Conservation (phyloP, 2,329 filamentous ascomycete genomes). For the Plectosphaerella cucumerina region DNA sequence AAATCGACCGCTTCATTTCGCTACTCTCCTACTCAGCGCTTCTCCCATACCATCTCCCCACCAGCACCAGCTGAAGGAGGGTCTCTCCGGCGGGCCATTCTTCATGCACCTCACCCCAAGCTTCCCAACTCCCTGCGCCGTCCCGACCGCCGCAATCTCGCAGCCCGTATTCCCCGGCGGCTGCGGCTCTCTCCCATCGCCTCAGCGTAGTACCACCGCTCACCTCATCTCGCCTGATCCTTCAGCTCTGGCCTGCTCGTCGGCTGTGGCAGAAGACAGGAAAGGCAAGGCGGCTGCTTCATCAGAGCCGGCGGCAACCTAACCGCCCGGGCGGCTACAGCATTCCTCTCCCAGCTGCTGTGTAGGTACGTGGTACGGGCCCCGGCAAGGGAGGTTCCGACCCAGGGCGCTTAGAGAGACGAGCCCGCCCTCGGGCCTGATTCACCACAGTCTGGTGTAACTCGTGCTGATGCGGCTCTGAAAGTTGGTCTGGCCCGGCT, state of each 20-base stretch:
- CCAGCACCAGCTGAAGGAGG: not conserved
- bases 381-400: slow-evolving; percentile 2
- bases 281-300: not conserved
- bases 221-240: not conserved
- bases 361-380: too few species aligned
- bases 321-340: slow-evolving; percentile 14
- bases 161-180: not conserved
- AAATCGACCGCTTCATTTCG: not conserved
- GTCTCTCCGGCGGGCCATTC: not conserved
- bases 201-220: not conserved
- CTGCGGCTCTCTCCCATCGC: not conserved
- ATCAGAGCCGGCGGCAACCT: slow-evolving; percentile 1
- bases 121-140: not conserved
- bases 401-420: slow-evolving; percentile 11
- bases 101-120: not conserved
- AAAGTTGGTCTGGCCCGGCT: not conserved
- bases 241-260: not conserved
- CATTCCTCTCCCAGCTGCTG: not conserved
- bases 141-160: not conserved
- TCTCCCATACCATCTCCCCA: not conserved
- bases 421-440: not conserved
- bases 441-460: not conserved
- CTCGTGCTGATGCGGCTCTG: not conserved
- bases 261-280: too few species aligned
- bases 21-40: not conserved